Evolutionary conservation across 805 yeast genomes (phyloP).

Genomic region (Saccharomycopsis babjevae): DNA sequence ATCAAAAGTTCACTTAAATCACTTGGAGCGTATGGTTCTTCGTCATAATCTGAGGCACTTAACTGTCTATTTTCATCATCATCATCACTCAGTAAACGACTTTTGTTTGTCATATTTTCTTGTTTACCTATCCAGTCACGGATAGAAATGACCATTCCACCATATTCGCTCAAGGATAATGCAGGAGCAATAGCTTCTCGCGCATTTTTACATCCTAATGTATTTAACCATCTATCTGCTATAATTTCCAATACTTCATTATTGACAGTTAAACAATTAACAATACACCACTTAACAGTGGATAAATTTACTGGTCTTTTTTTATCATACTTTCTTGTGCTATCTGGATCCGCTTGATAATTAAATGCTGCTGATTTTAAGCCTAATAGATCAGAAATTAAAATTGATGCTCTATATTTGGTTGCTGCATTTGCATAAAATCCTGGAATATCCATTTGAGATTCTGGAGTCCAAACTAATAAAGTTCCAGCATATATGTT

Average conservation of each 20-base stretch:
- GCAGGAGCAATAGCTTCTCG: slow-evolving; percentile 78
- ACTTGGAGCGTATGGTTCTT: slow-evolving; percentile 20
- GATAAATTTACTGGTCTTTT: slow-evolving; percentile 68
- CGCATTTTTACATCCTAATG: slow-evolving; percentile 75
- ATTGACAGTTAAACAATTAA: slow-evolving; percentile 81
- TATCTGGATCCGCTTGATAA: slow-evolving; percentile 81
- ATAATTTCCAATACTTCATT: slow-evolving; percentile 86
- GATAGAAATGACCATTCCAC: slow-evolving; percentile 89
- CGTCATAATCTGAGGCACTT: slow-evolving; percentile 9
- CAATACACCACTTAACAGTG: slow-evolving; percentile 78
- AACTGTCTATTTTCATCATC: slow-evolving; percentile 21
- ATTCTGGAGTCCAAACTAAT: slow-evolving; percentile 68
- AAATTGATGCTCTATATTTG: slow-evolving; percentile 55
- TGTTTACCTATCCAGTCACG: slow-evolving; percentile 81
- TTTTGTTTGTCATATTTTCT: slow-evolving; percentile 47
- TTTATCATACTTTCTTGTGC: slow-evolving; percentile 71
- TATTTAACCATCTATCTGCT: slow-evolving; percentile 81
- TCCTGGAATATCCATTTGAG: slow-evolving; percentile 71
- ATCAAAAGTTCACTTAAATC: slow-evolving; percentile 57
- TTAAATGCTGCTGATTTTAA: slow-evolving; percentile 86
- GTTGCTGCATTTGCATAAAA: slow-evolving; percentile 75
- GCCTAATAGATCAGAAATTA: slow-evolving; percentile 80
- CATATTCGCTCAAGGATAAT: slow-evolving; percentile 82
- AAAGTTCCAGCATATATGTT: slow-evolving; percentile 80
- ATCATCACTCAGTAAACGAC: slow-evolving; percentile 30